Conservation (phyloP, 495 filamentous ascomycete genomes). For the Lineolata rhizophorae region DNA sequence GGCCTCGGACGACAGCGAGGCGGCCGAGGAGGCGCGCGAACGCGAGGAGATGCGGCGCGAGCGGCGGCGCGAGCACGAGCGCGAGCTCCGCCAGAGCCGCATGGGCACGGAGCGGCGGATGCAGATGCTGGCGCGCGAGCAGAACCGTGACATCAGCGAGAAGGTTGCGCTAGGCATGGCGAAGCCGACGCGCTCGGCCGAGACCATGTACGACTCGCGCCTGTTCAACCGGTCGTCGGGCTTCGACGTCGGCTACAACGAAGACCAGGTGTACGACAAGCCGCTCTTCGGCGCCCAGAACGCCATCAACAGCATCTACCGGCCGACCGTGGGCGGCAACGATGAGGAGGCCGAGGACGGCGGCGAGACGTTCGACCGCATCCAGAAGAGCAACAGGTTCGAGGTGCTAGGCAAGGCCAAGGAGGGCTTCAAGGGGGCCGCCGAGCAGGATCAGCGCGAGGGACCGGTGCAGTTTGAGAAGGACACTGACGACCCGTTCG, state of each 20-base stretch:
- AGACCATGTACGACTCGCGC: slow-evolving; percentile 91
- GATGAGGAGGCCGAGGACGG: slow-evolving; percentile 61
- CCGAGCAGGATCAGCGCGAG: slow-evolving; percentile 66
- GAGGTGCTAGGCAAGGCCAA: slow-evolving; percentile 76
- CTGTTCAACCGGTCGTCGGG: slow-evolving; percentile 88
- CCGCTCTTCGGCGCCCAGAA: slow-evolving; percentile 93
- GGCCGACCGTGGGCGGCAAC: slow-evolving; percentile 47
- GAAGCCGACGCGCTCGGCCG: slow-evolving; percentile 74
- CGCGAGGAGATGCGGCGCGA: slow-evolving; percentile 57
- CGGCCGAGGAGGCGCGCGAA: slow-evolving; percentile 41
- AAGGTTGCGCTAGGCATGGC: slow-evolving; percentile 90
- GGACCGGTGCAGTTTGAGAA: slow-evolving; percentile 98
- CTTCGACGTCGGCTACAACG: slow-evolving; percentile 81
- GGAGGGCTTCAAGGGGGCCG: slow-evolving; percentile 68
- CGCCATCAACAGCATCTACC: slow-evolving; percentile 85
- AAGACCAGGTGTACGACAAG: slow-evolving; percentile 95
- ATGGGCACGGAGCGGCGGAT: slow-evolving; percentile 87
- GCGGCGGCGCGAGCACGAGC: slow-evolving; percentile 57
- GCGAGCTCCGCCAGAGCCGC: slow-evolving; percentile 75
- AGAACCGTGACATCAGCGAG: slow-evolving; percentile 92
- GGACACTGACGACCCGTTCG: slow-evolving; percentile 68
- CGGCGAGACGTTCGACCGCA: slow-evolving; percentile 64
- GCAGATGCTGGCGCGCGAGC: slow-evolving; percentile 81
- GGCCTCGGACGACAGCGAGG: slow-evolving; percentile 29
- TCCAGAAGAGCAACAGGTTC: slow-evolving; percentile 64